Evolutionary conservation across 352 stramenopile species (phyloP), one percentile per base, ranked within the genome.

Genomic region (Blastocystis sp.): DNA sequence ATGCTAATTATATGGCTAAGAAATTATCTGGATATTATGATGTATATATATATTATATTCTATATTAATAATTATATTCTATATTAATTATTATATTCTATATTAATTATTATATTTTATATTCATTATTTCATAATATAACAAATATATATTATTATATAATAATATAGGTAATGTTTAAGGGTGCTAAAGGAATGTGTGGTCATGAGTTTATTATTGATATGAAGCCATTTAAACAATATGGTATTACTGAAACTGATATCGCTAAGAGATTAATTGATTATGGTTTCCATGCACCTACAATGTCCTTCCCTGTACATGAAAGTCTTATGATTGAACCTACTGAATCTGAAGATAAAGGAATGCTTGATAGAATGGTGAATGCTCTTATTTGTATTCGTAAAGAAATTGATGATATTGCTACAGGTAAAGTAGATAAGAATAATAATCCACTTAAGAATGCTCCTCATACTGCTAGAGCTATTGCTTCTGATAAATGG

Each of bases 151-250:
- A n/a, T n/a, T n/a, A n/a, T n/a, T n/a, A n/a, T n/a, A n/a, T n/a
- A n/a, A n/a, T n/a, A n/a, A n/a, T n/a, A n/a, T 77, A 91, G 68
- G 79, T 98, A 23, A 74, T 96, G 18, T 98, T 89, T 75, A 68
- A 77, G 21, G 86, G 88, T 66, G 80, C 80, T 56, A 94, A 95
- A 70, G 91, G 89, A 32, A 91, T 90, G 54, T 95, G 88, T 55
- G 91, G 87, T 32, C 91, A 98, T 73, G 91, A 98, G 76, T 96
- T 96, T 70, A 97, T 98, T 73, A 84, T 98, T 44, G 89, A 98
- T 70, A 81, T 96, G 47, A 81, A 87, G 46, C 83, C 80, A 33
- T 88, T 96, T 67, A 96, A 96, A 78, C 75, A 84, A 2, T 52
- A 73, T 46, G 88, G 87, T 28, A 81, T 98, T 39, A 88, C 88